Conservation (phyloP, 768 basidiomycete species). For the Lactarius evosmus region DNA sequence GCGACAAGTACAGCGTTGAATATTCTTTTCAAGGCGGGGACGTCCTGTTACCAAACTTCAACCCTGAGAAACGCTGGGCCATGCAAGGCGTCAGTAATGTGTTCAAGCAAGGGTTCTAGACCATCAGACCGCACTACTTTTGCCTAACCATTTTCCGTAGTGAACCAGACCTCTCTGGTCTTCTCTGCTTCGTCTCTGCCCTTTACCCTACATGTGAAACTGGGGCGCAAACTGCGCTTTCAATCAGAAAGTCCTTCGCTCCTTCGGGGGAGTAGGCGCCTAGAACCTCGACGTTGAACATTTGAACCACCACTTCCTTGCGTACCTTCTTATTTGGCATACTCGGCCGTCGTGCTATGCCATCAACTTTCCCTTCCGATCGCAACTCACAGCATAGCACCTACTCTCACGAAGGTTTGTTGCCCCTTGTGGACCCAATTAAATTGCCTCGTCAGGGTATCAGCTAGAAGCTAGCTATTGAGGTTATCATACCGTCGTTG, state of each 20-base stretch:
- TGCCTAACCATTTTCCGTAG: background rate
- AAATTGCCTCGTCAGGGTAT: background rate
- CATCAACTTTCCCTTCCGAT: background rate
- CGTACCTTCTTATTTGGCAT: background rate
- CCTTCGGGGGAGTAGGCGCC: background rate
- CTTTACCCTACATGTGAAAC: constrained; percentile 14
- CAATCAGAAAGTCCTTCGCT: constrained; percentile 18
- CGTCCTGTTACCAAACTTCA: background rate
- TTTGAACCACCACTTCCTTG: background rate
- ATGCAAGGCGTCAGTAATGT: background rate
- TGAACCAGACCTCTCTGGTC: background rate
- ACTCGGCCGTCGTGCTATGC: background rate
- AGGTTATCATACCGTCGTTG: background rate
- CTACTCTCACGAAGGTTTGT: background rate
- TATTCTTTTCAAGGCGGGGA: background rate
- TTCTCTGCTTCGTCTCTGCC: background rate
- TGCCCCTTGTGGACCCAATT: background rate
- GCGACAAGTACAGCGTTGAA: background rate
- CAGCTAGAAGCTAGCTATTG: background rate
- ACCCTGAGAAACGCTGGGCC: background rate
- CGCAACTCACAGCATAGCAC: background rate
- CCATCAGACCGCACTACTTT: background rate
- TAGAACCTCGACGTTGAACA: background rate
- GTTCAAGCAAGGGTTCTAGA: constrained; percentile 2
- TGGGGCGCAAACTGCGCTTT: background rate